These are phyloP conservation scores for Geosmithia morbida DNA, from an alignment of 2,329 filamentous ascomycete species.

Conservation along the genomic window DNA sequence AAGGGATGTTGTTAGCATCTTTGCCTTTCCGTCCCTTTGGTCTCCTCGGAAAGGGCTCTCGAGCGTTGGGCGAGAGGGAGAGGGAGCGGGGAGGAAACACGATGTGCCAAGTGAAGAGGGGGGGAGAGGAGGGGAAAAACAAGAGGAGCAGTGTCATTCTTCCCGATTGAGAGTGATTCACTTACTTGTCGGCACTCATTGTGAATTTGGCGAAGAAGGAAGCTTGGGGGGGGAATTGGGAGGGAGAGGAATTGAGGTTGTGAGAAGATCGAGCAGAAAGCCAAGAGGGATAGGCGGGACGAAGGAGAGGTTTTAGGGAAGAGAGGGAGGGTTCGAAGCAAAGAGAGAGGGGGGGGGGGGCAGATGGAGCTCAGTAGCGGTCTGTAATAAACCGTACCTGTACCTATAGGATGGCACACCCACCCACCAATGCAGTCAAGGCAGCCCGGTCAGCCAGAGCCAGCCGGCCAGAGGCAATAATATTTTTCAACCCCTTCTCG, in stretches of 20 bases:
- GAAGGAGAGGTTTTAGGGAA: not conserved
- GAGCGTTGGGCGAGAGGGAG: slow-evolving; percentile 1
- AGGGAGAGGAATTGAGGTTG: too few relatives aligned
- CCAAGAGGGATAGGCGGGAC: not conserved
- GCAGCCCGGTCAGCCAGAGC: not conserved
- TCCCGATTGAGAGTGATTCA: slow-evolving; percentile 4
- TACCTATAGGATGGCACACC: too few relatives aligned
- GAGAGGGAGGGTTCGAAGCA: not conserved
- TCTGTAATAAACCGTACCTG: too few relatives aligned
- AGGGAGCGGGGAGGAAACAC: not conserved
- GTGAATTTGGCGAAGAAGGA: slow-evolving; percentile 9
- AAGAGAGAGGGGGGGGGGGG: too few relatives aligned
- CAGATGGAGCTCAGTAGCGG: too few relatives aligned
- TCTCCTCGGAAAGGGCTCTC: slow-evolving; percentile 1
- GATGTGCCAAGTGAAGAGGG: too few relatives aligned
- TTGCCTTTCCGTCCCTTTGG: not conserved
- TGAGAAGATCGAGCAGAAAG: not conserved
- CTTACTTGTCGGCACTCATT: slow-evolving; percentile 25
- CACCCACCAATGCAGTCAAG: too few relatives aligned
- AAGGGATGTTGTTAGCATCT: not conserved
- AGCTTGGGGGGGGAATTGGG: not conserved
- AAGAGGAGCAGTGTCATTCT: not conserved
- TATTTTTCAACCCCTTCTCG: too few relatives aligned
- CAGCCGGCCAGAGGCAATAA: not conserved
- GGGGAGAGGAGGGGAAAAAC: not conserved